phyloP scores from a whole-genome alignment of 306 rosid species.

The Corylus avellana region DNA sequence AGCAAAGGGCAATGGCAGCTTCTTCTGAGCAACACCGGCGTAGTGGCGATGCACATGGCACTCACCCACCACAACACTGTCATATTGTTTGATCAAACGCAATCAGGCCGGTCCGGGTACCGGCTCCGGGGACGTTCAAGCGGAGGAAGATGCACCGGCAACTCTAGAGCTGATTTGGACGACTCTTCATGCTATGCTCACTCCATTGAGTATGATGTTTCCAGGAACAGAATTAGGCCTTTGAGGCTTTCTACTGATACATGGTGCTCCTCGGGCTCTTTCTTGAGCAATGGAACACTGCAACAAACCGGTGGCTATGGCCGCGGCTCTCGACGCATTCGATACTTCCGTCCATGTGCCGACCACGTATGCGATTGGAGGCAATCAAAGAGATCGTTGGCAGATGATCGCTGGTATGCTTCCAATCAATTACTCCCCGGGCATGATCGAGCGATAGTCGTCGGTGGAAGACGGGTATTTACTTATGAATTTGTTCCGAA shows the following conservation, averaged over 20 bases:
- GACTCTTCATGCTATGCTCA: conserved; percentile 79
- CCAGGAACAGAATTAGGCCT: conserved; percentile 52
- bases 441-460: conserved; percentile 51
- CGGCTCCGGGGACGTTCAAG: conserved; percentile 43
- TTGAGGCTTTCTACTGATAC: conserved; percentile 59
- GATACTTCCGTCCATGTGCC: conserved; percentile 51
- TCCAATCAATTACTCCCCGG: conserved; percentile 56
- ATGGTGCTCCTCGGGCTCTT: conserved; percentile 88
- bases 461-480: conserved; percentile 73
- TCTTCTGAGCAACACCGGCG: conserved; percentile 54
- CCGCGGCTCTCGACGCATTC: conserved; percentile 44
- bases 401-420: conserved; percentile 73
- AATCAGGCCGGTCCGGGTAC: conserved; percentile 57
- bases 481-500: conserved; percentile 70
- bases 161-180: conserved; percentile 14
- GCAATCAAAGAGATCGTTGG: conserved; percentile 32
- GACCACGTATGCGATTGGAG: conserved; percentile 60
- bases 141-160: conserved; percentile 37
- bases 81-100: conserved; percentile 67
- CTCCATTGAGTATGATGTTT: conserved; percentile 73
- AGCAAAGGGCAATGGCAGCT: conserved; percentile 68
- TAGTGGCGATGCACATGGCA: conserved; percentile 82
- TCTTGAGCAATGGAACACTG: conserved; percentile 72
- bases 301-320: conserved; percentile 62
- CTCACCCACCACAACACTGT: conserved; percentile 60